These are phyloP conservation scores for Aspergillus novofumigatus DNA, from an alignment of 2,329 filamentous ascomycete species.

Conservation along the genomic window DNA sequence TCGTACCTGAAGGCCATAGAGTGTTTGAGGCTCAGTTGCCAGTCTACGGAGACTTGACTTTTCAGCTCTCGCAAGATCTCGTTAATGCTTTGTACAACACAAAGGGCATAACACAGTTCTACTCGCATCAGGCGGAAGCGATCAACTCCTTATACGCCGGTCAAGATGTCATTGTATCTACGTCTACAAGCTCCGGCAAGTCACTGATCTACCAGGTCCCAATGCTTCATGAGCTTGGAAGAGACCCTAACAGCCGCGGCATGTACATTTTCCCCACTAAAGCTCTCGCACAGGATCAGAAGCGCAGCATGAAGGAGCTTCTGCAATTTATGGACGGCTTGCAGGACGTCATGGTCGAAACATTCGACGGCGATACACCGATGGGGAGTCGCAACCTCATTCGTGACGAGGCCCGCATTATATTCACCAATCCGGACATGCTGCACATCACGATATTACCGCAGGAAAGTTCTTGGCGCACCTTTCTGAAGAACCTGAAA, in stretches of 20 bases:
- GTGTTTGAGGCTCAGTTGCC: conserved; percentile 83
- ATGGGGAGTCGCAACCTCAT: conserved; percentile 74
- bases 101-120: conserved; percentile 78
- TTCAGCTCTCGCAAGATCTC: conserved; percentile 79
- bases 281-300: conserved; percentile 90
- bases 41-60: conserved; percentile 77
- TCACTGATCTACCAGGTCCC: conserved; percentile 97
- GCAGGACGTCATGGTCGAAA: conserved; percentile 75
- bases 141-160: conserved; percentile 83
- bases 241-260: conserved; percentile 70
- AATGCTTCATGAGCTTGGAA: conserved; percentile 79
- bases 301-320: conserved; percentile 79
- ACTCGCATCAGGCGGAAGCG: conserved; percentile 87
- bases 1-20: conserved; percentile 87
- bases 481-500: conserved; percentile 80
- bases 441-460: conserved; percentile 90
- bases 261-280: conserved; percentile 99
- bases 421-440: conserved; percentile 99
- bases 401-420: conserved; percentile 81
- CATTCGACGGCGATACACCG: conserved; percentile 91
- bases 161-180: conserved; percentile 84
- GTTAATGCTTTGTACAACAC: conserved; percentile 97
- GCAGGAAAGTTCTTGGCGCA: conserved; percentile 84
- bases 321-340: conserved; percentile 74
- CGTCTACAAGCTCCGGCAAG: conserved; percentile 94